A percentile compares a stretch with the other conserved stretches of the same genome.
Conservation (phyloP, 2,329 filamentous ascomycete genomes). For the Fusarium secorum region DNA sequence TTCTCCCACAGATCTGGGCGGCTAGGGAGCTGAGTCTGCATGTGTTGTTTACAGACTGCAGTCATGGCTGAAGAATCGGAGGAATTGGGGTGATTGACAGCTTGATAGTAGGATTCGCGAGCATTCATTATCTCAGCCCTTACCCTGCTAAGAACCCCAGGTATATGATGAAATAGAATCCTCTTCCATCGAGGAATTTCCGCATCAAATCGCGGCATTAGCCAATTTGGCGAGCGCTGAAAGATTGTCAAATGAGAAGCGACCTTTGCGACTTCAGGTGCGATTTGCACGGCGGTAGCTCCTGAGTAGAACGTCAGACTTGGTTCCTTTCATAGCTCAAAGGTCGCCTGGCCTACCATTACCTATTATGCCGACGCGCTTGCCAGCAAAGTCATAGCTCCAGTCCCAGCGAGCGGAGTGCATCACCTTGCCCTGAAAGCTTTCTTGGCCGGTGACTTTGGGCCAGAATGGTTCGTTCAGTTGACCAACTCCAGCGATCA, state of each 20-base stretch:
- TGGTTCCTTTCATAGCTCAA: accelerated
- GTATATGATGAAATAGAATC: accelerated
- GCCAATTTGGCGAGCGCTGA: background rate
- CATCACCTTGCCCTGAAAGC: background rate
- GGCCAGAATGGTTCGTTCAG: background rate
- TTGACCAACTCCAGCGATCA: background rate
- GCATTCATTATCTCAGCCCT: background rate
- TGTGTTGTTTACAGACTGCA: background rate
- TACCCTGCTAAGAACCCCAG: background rate
- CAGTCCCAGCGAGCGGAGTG: background rate
- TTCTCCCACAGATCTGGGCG: background rate
- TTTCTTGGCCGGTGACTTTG: background rate
- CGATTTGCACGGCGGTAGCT: background rate
- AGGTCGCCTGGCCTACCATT: background rate
- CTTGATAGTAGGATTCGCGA: background rate
- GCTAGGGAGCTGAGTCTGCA: background rate
- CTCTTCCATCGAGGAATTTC: background rate
- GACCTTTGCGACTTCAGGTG: background rate
- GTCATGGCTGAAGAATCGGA: background rate
- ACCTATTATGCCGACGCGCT: background rate
- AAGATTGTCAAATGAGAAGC: background rate
- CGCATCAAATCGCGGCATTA: accelerated
- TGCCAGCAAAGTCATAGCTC: background rate
- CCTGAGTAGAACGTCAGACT: accelerated
- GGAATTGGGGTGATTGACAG: background rate